Conservation (phyloP, 345 rosid species). For the Salix caprea region DNA sequence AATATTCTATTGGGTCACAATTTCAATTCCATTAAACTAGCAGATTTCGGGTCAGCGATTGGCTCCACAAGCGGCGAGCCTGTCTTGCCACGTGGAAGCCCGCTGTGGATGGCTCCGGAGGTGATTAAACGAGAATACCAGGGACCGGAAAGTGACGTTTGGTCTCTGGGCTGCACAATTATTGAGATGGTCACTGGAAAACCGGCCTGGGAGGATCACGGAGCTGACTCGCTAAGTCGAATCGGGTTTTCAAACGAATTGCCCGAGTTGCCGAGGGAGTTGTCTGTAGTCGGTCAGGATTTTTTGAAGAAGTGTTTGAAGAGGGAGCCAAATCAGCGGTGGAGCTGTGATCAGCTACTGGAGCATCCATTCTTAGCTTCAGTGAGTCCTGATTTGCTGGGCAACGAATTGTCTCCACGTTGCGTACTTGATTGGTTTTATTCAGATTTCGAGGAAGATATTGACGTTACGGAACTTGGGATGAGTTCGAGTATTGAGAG, state of each 20-base stretch:
- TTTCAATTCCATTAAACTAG: conserved; percentile 45
- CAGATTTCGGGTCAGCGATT: conserved; percentile 71
- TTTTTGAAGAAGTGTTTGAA: conserved; percentile 57
- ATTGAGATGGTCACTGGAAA: conserved; percentile 73
- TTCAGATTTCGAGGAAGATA: conserved; percentile 37
- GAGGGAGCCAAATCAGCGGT: conserved; percentile 47
- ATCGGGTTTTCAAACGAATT: conserved; percentile 52
- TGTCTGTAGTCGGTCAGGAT: conserved; percentile 54
- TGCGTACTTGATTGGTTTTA: conserved; percentile 57
- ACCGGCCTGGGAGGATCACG: conserved; percentile 68
- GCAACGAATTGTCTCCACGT: conserved; percentile 57
- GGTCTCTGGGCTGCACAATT: conserved; percentile 75
- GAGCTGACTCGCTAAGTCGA: conserved; percentile 45
- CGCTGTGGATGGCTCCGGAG: conserved; percentile 95
- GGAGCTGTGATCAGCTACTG: conserved; percentile 73
- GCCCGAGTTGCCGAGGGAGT: conserved; percentile 42
- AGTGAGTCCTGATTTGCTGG: conserved; percentile 15
- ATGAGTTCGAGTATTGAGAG: conserved; percentile 13
- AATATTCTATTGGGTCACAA: conserved; percentile 48
- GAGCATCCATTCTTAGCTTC: conserved; percentile 52
- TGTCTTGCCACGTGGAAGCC: conserved; percentile 68
- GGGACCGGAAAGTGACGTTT: conserved; percentile 77
- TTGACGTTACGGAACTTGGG: conserved; percentile 2
- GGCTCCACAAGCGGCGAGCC: not conserved
- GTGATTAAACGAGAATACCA: conserved; percentile 59